Evolutionary conservation across 2,329 filamentous ascomycete genomes (phyloP), one percentile per base, ranked within the genome.

Genomic region (Coniochaeta prunicola): DNA sequence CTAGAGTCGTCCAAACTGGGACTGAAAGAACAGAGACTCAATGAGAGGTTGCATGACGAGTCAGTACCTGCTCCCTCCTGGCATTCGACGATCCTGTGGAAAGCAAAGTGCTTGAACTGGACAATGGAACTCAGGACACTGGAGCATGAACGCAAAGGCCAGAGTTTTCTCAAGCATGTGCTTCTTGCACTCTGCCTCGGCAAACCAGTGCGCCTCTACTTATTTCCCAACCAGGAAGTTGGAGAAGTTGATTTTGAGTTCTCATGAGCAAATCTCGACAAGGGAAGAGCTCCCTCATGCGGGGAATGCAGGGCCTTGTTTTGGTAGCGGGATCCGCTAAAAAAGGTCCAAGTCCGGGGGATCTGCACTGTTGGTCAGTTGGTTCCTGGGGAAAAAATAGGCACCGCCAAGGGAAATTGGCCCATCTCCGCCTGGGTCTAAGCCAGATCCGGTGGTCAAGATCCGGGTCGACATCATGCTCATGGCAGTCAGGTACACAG

Each of bases 381-480:
- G 45, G 45, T 50, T 50, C 45, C 45, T 50, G 45, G 45, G 45
- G 45, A 50, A 50, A 50, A 24, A n/a, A n/a, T n/a, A n/a, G n/a
- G 17, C 36, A 34, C 31, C 31, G 31, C 31, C 31, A 7, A 40
- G 36, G 15, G 12, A 10, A 50, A 50, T 26, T 2, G 40, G 4
- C 24, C 21, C 24, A 26, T 28, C 2, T 28, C 8, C 45, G 45
- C 45, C n/a, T n/a, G n/a, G n/a, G n/a, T n/a, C n/a, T 50, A 50
- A 8, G 45, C 45, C 45, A 26, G 4, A 50, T 50, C 12, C 45
- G 45, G 45, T 26, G 12, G 24, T 26, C 45, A 50, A 50, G 45
- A 50, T 30, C 45, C 45, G 45, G n/a, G 6, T 8, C 45, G 17
- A 15, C 45, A 28, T 26, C 24, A 50, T 30, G 26, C 42, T n/a